Base-by-base conservation (phyloP, 2,329 filamentous ascomycete genomes). In the Xylariaceae sp. region DNA sequence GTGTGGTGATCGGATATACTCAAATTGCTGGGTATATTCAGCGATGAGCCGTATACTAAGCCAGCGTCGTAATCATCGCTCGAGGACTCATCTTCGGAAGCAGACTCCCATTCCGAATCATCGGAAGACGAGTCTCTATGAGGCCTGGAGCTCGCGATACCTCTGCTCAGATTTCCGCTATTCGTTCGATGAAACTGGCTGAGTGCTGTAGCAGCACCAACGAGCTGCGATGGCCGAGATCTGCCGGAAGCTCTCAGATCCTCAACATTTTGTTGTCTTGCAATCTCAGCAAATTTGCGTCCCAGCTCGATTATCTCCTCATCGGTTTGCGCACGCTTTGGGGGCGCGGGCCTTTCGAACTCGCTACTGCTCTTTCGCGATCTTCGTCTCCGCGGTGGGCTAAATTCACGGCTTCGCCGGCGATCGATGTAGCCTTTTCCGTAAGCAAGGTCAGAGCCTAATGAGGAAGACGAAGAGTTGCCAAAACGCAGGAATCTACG, bases 361-460 rank as follows among this genome's bases (percentile, higher is more conserved):
- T 55, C 48, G 26, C 46, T 38, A 7, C 43, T 39, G 34, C 49
- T 45, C 26, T 41, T 35, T 12, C 52, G 41, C 4, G 46, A 41
- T 34, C 35, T 39, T 7, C 43, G 43, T 9, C 43, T 48, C 18
- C 44, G 44, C 18, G 53, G 48, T 9, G 62, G 58, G 19, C 57
- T 62, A 26, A 55, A 51, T 30, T 59, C 53, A 32, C 62, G 64
- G 42, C 60, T 66, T 47, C 57, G 57, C 19, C 54, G 50, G 17
- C 57, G 52, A 46, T 71, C 71, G 35, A 78, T 66, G 48, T 74
- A 83, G 13, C 79, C 81, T 41, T 66, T 72, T 9, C 83, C 82
- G 56, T 85, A 87, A 9, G 82, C 82, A 45, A 87, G 64, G 56
- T 87, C 83, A 16, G 76, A 78, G 60, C 85, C 80, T 41, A 85